phyloP scores from a whole-genome alignment of 352 stramenopile species.

The Pythium rishiriense region DNA sequence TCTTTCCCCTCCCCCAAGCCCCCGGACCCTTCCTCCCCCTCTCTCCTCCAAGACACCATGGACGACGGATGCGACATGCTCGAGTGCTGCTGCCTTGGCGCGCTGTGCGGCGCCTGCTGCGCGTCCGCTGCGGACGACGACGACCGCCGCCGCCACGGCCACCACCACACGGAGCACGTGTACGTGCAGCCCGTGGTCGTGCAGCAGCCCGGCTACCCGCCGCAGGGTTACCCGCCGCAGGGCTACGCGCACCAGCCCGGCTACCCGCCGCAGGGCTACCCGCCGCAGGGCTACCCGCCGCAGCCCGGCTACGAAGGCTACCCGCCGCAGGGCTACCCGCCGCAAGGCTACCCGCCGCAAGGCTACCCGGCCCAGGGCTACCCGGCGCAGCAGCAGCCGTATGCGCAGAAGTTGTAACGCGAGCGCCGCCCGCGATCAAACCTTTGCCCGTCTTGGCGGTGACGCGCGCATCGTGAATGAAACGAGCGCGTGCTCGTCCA shows the following conservation, averaged over 20 bases:
- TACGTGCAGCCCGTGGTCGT: constrained; percentile 81
- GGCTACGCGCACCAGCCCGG: constrained; percentile 18
- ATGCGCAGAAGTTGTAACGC: constrained; percentile 30
- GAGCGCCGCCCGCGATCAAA: background rate
- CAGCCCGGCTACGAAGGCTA: constrained; percentile 10
- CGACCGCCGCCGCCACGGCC: constrained; percentile 37
- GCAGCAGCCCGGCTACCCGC: constrained; percentile 39
- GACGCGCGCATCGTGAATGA: background rate
- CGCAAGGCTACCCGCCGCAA: constrained; percentile 2
- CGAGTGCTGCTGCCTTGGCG: constrained; percentile 76
- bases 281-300: constrained; percentile 28
- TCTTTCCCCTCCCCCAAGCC: constrained; percentile 2
- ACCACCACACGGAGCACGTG: constrained; percentile 47
- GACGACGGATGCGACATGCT: constrained; percentile 78
- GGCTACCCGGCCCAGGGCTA: background rate
- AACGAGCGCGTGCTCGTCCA: background rate
- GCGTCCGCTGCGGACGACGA: constrained; percentile 39
- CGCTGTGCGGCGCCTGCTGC: constrained; percentile 76
- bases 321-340: constrained; percentile 4
- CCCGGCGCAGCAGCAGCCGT: constrained; percentile 16
- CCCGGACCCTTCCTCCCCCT: background rate
- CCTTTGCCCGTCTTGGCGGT: background rate
- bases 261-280: constrained; percentile 37
- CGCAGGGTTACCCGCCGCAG: constrained; percentile 41
- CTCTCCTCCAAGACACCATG: constrained; percentile 29